Percentiles rank a stretch among this genome's conserved stretches.
Conservation (phyloP, 257 asterid genomes). For the Penstemon eatonii region DNA sequence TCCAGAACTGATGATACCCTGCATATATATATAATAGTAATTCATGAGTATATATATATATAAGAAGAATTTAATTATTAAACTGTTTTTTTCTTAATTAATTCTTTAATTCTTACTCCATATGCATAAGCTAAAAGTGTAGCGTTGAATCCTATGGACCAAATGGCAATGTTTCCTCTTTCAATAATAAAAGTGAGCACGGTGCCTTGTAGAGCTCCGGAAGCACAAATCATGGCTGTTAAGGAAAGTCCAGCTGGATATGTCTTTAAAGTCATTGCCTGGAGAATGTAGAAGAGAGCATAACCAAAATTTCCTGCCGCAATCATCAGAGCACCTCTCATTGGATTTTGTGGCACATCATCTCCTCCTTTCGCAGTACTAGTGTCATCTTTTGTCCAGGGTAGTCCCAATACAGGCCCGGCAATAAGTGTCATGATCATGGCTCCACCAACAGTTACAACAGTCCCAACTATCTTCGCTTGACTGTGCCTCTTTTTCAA, state of each 20-base stretch:
- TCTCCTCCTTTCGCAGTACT: too few species aligned
- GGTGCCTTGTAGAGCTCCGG: constrained; percentile 40
- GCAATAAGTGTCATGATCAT: constrained; percentile 46
- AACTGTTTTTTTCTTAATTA: too few species aligned
- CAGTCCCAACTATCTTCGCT: constrained; percentile 47
- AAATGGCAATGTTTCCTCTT: constrained; percentile 33
- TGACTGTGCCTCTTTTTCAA: constrained; percentile 34
- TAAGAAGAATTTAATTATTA: too few species aligned
- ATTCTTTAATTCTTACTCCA: constrained; percentile 33
- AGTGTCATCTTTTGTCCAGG: constrained; percentile 39
- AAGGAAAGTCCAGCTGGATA: constrained; percentile 50
- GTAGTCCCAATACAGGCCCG: constrained; percentile 41
- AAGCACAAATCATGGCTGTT: constrained; percentile 43
- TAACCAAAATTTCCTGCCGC: constrained; percentile 42
- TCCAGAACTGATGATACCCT: constrained; percentile 56
- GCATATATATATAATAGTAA: background rate
- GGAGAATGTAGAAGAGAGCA: constrained; percentile 45
- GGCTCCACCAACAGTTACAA: constrained; percentile 47
- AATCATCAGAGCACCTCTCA: constrained; percentile 44
- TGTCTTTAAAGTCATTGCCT: constrained; percentile 43
- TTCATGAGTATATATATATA: too few species aligned
- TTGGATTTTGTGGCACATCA: constrained; percentile 24
- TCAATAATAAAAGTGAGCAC: constrained; percentile 40
- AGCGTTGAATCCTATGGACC: constrained; percentile 43
- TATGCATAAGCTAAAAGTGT: constrained; percentile 41